Evolutionary conservation across 75 land plant genomes (phyloP), one percentile per base, ranked within the genome.

Genomic region (Larix kaempferi): DNA sequence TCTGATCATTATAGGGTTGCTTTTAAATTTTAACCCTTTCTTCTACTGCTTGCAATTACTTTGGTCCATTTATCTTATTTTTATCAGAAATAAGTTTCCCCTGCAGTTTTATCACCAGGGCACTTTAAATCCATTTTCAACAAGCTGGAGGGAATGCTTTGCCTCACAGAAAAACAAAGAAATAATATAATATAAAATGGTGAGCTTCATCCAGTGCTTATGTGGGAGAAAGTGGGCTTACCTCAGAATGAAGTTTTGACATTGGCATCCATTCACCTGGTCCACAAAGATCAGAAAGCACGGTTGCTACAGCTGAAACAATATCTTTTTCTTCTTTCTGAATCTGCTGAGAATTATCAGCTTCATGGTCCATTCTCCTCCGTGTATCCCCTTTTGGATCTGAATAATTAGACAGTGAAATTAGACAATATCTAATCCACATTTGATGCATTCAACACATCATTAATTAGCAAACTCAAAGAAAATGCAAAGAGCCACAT

Each of bases 241-340:
- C 97, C 97, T 91, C 95, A 35, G 87, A 59, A 78, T 94, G 92
- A 60, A 97, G 91, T 71, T 88, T 90, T 55, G 86, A 81, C 91
- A 97, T 94, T 41, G 99, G 93, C 99, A 97, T 94, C 99, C 99
- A 97, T 60, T 97, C 99, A 44, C 99, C 99, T 58, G 99, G 98
- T 6, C 92, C 98, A 86, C 98, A 95, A 71, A 94, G 87, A 86
- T 95, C 98, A 77, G 98, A 95, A 14, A 97, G 91, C 59, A 92
- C 95, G 64, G 86, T 89, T n/a, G 95, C 92, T 19, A 97, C 91
- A 77, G 92, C 94, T 74, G 92, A 86, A 23, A 97, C 91, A 15
- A 94, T 95, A 85, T 95, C 98, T 77, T 94, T 90, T 77, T 97
- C 99, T 84, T 97, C 98, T 44, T 84, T 55, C 81, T 89, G 89